Evolutionary conservation across 768 basidiomycete species (phyloP).

Genomic region (Lactifluus echinatus): DNA sequence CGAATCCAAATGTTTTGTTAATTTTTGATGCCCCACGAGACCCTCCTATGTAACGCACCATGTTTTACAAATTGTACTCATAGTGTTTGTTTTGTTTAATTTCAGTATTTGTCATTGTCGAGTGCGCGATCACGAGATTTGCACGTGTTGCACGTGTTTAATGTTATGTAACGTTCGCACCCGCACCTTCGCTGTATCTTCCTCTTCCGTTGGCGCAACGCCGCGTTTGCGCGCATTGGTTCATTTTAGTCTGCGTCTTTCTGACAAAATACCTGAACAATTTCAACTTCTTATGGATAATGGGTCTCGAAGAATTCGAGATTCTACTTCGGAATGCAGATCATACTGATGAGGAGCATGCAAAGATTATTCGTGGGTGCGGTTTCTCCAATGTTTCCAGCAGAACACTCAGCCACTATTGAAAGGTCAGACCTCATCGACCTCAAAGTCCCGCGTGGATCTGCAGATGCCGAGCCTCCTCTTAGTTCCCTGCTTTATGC

Average conservation of each 20-base stretch:
- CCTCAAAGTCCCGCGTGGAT: not conserved
- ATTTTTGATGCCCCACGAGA: not conserved
- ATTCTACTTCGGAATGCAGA: constrained; percentile 4
- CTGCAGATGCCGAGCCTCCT: not conserved
- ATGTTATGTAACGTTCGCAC: not conserved
- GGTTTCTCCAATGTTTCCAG: not conserved
- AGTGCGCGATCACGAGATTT: not conserved
- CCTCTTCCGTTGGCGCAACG: no score
- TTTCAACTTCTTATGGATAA: not conserved
- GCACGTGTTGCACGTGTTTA: not conserved
- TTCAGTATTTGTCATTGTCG: no score
- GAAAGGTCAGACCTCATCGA: constrained; percentile 11
- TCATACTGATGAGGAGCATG: constrained; percentile 9
- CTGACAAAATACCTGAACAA: not conserved
- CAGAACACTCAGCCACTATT: not conserved
- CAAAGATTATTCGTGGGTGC: constrained; percentile 8
- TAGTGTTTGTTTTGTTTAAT: no score
- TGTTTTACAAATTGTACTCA: no score
- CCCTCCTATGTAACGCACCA: no score
- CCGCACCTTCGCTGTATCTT: no score
- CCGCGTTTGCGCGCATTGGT: no score
- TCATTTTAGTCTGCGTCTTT: not conserved
- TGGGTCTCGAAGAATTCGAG: constrained; percentile 8
- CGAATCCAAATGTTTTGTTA: not conserved
- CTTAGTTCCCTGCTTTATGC: constrained; percentile 3